Base-by-base conservation (phyloP, 768 basidiomycete species). In the Trametes meyenii region DNA sequence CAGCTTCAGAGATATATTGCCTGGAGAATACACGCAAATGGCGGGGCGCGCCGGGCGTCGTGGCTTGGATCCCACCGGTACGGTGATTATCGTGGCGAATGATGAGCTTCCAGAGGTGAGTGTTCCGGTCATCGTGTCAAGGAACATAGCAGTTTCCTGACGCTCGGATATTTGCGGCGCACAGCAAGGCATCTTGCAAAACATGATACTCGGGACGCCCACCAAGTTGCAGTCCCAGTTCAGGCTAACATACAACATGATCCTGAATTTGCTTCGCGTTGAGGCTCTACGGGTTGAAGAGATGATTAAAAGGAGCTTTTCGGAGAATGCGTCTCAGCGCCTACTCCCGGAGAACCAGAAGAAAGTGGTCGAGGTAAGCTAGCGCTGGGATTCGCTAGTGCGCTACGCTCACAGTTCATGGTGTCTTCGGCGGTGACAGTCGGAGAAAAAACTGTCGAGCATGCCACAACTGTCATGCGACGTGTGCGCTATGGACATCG, bases 271-370 rank as follows among this genome's bases (percentile, higher is more conserved):
- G 40, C 82, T 99, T 11, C 87, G 97, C 19, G 97, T 99, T 11
- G 97, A 99, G 71, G 96, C 97, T 0, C 80, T 99, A 49, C 82
- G 88, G 61, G 96, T 98, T 17, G 97, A 99, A 71, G 97, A 99
- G 75, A 99, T 99, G 97, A 98, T 99, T 72, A 98, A 98, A 74
- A 83, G 97, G 40, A 95, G 93, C 72, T 99, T 99, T 75, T 98
- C 97, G 17, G 97, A 99, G 77, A 98, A 98, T 71, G 88, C 94
- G 1, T 90, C 97, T 0, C 97, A 99, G 70, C 82, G 89, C 40
- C 78, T 98, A 45, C 77, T 98, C 33, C 97, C 97, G 4, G 94
- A 96, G 56, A 93, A 98, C 63, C 94, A 98, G 74, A 87, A 89
- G 72, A 85, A 89, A 71, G 91, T 98, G 23, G 72, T 80, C 2